Evolutionary conservation across 1,284 basidiomycete species (phyloP).

Genomic region (Trichosporon inkin): DNA sequence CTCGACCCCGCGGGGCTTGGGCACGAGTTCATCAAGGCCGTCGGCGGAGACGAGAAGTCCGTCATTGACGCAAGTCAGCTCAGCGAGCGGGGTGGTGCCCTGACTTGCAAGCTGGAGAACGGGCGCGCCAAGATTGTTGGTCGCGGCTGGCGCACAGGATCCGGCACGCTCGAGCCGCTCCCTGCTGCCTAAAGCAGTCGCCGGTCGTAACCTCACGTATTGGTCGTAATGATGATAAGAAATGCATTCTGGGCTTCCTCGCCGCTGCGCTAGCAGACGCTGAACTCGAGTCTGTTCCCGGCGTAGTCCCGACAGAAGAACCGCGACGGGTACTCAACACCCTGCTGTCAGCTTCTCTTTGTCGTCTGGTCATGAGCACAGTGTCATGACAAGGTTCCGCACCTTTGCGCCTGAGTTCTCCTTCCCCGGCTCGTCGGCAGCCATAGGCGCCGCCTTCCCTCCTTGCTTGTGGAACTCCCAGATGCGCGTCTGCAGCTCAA

Average conservation of each 20-base stretch:
- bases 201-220: too few species aligned
- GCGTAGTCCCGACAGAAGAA: slow-evolving; percentile 48
- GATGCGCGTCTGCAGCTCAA: slow-evolving; percentile 40
- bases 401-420: slow-evolving; percentile 43
- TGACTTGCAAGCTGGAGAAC: slow-evolving; percentile 12
- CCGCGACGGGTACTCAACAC: slow-evolving; percentile 43
- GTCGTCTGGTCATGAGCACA: too few species aligned
- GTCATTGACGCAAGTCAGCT: slow-evolving; percentile 17
- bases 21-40: neutral
- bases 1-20: slow-evolving; percentile 16
- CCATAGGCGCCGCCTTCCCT: slow-evolving; percentile 27
- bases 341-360: slow-evolving; percentile 25
- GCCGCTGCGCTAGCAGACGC: slow-evolving; percentile 6
- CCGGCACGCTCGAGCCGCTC: slow-evolving; percentile 17
- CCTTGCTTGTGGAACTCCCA: slow-evolving; percentile 29
- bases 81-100: slow-evolving; percentile 14
- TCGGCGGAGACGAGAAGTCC: neutral
- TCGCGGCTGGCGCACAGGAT: slow-evolving; percentile 14
- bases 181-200: neutral
- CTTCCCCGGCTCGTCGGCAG: slow-evolving; percentile 40
- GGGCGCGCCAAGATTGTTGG: slow-evolving; percentile 18
- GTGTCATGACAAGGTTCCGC: neutral
- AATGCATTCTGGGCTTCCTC: neutral
- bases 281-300: slow-evolving; percentile 46
- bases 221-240: neutral